Evolutionary conservation across 805 yeast genomes (phyloP).

Genomic region (Saturnispora gosingensis): DNA sequence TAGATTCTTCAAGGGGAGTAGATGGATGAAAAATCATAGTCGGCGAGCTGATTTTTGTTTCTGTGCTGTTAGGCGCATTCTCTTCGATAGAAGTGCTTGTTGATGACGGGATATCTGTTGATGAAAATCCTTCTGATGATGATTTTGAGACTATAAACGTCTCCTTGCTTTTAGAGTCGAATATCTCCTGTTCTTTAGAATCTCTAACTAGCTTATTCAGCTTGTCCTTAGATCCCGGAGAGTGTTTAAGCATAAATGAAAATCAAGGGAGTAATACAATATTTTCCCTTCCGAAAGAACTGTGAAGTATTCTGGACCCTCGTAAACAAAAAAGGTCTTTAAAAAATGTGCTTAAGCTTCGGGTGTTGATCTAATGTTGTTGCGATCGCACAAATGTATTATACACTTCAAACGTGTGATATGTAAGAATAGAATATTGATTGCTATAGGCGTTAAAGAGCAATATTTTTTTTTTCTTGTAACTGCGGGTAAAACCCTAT

Average conservation of each 20-base stretch:
- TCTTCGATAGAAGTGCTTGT: constrained; percentile 5
- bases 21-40: background rate
- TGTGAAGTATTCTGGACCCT: background rate
- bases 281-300: background rate
- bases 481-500: background rate
- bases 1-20: background rate
- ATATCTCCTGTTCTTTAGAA: background rate
- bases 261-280: background rate
- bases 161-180: background rate
- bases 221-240: background rate
- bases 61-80: background rate
- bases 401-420: background rate
- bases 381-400: background rate
- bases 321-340: background rate
- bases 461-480: background rate
- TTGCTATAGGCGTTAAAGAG: background rate
- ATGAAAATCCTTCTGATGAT: constrained; percentile 11
- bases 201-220: background rate
- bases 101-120: constrained; percentile 7
- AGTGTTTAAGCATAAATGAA: background rate
- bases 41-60: background rate
- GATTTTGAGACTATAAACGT: constrained; percentile 7
- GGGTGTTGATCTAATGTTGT: background rate
- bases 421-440: background rate
- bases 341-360: background rate